Percentiles rank a stretch among this genome's conserved stretches.
Evolutionary conservation across 257 asterid species (phyloP).

Genomic region (Rhazya stricta): DNA sequence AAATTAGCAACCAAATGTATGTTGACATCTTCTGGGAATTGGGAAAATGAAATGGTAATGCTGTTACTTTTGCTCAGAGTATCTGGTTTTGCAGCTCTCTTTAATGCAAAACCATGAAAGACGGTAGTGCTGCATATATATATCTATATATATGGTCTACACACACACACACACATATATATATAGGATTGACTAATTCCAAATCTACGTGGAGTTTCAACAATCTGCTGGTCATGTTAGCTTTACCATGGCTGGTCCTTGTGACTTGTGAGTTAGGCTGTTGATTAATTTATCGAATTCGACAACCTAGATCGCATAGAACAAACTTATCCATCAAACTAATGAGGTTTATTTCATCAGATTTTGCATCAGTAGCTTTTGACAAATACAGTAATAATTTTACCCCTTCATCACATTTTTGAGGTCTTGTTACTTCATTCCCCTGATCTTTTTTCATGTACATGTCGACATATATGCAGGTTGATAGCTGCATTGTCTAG

Average conservation of each 20-base stretch:
- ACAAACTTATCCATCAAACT: not conserved
- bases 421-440: conserved; percentile 1
- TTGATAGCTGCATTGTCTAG: conserved; percentile 81
- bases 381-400: not conserved
- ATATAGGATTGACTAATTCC: not conserved
- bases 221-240: not conserved
- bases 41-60: not conserved
- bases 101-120: not conserved
- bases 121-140: not conserved
- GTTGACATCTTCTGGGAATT: not conserved
- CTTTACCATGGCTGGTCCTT: not conserved
- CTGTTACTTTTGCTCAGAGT: not conserved
- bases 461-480: conserved; percentile 37
- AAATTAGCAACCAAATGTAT: not conserved
- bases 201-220: not conserved
- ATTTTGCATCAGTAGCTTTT: not conserved
- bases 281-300: not conserved
- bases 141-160: too few relatives aligned
- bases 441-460: conserved; percentile 11
- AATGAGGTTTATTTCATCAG: not conserved
- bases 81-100: not conserved
- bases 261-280: not conserved
- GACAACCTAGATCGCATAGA: not conserved
- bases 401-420: not conserved
- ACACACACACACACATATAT: too few relatives aligned